Evolutionary conservation across 495 filamentous ascomycete genomes (phyloP), one percentile per base, ranked within the genome.

Genomic region (Penicillium herquei): DNA sequence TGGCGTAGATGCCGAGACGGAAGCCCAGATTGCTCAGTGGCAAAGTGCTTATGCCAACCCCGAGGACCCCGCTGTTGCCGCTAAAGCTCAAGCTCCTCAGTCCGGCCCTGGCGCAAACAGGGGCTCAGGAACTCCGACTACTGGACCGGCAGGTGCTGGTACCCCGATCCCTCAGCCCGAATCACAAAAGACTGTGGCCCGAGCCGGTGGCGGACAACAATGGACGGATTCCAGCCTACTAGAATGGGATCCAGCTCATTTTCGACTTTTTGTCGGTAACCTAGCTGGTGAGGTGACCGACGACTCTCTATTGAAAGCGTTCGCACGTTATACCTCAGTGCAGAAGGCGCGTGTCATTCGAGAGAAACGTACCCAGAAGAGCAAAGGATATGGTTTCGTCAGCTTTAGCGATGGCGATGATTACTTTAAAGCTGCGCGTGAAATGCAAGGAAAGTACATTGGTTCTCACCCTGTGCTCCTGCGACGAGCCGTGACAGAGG

Each of bases 361-460:
- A 34, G 95, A 98, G 74, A 98, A 98, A 75, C 83, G 89, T 16
- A 96, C 93, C 3, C 92, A 87, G 49, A 98, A 98, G 78, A 92
- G 87, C 62, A 94, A 93, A 68, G 93, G 94, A 0, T 98, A 89
- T 70, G 95, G 94, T 2, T 98, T 98, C 62, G 91, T 98, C 52
- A 93, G 90, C 69, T 98, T 98, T 74, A 88, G 86, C 57, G 88
- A 96, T 67, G 88, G 91, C 5, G 94, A 98, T 63, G 91, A 97
- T 64, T 97, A 92, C 71, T 98, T 98, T 78, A 80, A 85, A 51
- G 92, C 94, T 0, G 93, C 89, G 58, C 87, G 92, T 74, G 95
- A 98, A 73, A 98, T 98, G 95, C 87, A 97, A 69, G 92, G 92
- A 44, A 98, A 98, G 77, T 98, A 98, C 68, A 98, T 98, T 69